Percentiles rank a stretch among this genome's conserved stretches.
Conservation (phyloP, 768 basidiomycete genomes). For the Tylopilus balloui region DNA sequence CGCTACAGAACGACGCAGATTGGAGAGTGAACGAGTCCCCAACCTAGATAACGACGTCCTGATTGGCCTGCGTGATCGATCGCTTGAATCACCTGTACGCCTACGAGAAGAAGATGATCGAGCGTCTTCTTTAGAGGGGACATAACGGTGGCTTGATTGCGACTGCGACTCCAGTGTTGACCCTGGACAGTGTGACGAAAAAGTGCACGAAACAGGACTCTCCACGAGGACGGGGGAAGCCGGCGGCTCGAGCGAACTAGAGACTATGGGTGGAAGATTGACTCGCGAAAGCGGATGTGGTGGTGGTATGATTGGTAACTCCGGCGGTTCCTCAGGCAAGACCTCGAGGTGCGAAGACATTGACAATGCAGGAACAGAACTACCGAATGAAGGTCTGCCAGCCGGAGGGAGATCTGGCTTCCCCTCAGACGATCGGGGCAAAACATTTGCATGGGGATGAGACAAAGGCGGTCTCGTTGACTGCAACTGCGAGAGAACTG, state of each 20-base stretch:
- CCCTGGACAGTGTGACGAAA: constrained; percentile 20
- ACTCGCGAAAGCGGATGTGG: not conserved
- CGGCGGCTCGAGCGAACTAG: constrained; percentile 9
- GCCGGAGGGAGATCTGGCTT: constrained; percentile 7
- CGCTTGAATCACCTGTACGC: constrained; percentile 18
- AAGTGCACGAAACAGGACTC: constrained; percentile 23
- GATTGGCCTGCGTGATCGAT: constrained; percentile 7
- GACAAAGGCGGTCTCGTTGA: not conserved
- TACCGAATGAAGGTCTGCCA: constrained; percentile 23
- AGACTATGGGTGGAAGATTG: constrained; percentile 18
- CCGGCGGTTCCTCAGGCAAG: constrained; percentile 28
- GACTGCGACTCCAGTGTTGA: constrained; percentile 14
- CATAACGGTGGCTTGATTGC: constrained; percentile 6
- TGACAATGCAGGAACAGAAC: constrained; percentile 23
- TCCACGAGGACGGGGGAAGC: constrained; percentile 12
- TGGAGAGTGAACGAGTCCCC: constrained; percentile 38
- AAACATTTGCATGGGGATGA: not conserved
- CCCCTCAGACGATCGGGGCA: constrained; percentile 10
- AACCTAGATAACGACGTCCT: constrained; percentile 23
- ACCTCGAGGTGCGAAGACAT: constrained; percentile 26
- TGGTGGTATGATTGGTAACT: constrained; percentile 17
- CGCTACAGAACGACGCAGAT: constrained; percentile 43
- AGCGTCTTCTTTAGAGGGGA: constrained; percentile 15
- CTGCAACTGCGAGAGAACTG: constrained; percentile 1
- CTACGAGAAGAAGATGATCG: constrained; percentile 8